Conservation (phyloP, 1,284 basidiomycete genomes). For the Marasmius sp. region DNA sequence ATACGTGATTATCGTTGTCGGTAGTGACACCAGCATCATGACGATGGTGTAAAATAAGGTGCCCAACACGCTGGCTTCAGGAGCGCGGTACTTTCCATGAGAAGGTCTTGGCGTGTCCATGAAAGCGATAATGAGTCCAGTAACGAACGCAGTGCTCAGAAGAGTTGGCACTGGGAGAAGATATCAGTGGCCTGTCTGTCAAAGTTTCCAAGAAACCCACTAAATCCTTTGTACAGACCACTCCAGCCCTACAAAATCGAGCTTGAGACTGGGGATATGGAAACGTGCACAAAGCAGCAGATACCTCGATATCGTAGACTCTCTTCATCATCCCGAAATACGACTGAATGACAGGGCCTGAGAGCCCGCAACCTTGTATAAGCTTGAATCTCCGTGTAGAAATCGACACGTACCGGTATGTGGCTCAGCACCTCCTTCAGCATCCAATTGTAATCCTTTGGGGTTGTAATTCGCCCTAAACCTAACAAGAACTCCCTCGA, state of each 20-base stretch:
- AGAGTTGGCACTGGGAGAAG: slow-evolving; percentile 66
- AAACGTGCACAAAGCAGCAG: slow-evolving; percentile 12
- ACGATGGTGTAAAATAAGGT: slow-evolving; percentile 62
- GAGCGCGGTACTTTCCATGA: slow-evolving; percentile 69
- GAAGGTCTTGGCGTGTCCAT: slow-evolving; percentile 54
- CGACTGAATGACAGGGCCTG: slow-evolving; percentile 20
- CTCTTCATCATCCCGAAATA: slow-evolving; percentile 72
- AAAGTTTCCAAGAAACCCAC: slow-evolving; percentile 41
- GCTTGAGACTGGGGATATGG: neutral
- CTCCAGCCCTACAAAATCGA: slow-evolving; percentile 55
- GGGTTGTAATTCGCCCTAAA: slow-evolving; percentile 82
- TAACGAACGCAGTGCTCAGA: slow-evolving; percentile 59
- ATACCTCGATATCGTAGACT: slow-evolving; percentile 76
- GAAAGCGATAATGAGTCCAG: slow-evolving; percentile 55
- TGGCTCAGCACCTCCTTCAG: slow-evolving; percentile 71
- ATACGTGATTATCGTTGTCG: slow-evolving; percentile 78
- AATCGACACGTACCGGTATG: slow-evolving; percentile 73
- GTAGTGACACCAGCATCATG: slow-evolving; percentile 78
- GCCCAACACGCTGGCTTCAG: slow-evolving; percentile 66
- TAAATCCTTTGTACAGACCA: slow-evolving; percentile 84
- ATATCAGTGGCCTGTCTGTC: neutral
- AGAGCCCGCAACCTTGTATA: neutral
- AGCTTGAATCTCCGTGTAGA: neutral
- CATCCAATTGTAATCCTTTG: slow-evolving; percentile 80
- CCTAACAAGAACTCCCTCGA: slow-evolving; percentile 68